Evolutionary conservation across 2,329 filamentous ascomycete genomes (phyloP).

Genomic region (Fusarium neocosmosporiellum): DNA sequence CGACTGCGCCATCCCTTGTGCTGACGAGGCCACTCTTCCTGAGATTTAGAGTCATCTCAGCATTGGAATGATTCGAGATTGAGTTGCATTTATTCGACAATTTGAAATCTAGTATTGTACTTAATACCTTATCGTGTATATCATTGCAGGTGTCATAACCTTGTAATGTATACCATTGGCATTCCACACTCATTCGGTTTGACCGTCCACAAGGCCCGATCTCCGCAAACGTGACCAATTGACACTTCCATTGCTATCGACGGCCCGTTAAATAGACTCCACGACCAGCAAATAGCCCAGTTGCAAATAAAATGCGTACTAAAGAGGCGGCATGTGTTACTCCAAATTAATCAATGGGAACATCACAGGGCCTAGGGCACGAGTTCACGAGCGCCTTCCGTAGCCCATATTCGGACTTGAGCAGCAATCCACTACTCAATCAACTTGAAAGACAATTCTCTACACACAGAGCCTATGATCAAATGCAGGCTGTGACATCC

Average conservation of each 20-base stretch:
- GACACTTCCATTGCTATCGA: no score
- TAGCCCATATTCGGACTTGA: no score
- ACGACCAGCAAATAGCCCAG: no score
- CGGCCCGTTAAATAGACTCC: no score
- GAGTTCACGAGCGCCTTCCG: no score
- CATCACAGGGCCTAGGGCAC: no score
- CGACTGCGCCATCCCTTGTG: slow-evolving; percentile 8
- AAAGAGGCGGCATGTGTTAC: no score
- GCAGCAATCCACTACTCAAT: no score
- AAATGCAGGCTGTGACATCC: not conserved
- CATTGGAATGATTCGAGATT: not conserved
- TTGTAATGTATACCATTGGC: not conserved
- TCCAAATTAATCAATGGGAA: no score
- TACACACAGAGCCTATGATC: not conserved
- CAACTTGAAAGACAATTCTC: fast-evolving
- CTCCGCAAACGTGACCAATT: no score
- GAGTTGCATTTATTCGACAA: not conserved
- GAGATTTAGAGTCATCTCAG: not conserved
- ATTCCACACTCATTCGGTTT: not conserved
- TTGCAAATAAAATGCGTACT: no score
- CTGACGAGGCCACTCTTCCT: not conserved
- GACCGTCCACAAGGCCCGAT: no score
- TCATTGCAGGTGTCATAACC: not conserved
- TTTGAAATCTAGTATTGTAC: not conserved
- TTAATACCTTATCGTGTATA: not conserved